Conservation (phyloP, 73 alveolate species). For the Tetrahymena malaccensis region DNA sequence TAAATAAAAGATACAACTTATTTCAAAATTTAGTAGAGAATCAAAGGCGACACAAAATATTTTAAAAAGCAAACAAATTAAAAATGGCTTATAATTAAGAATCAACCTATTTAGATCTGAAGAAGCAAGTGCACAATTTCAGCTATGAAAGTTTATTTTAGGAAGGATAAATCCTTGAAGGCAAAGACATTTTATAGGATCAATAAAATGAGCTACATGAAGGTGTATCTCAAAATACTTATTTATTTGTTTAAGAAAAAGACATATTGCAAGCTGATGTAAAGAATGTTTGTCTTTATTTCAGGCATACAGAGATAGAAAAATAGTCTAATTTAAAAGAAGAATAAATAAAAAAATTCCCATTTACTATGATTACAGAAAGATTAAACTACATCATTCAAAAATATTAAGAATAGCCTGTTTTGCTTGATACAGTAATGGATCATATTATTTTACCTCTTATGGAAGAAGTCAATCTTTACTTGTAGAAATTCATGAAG, state of each 20-base stretch:
- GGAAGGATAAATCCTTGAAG: conserved; percentile 6
- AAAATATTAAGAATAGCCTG: conserved; percentile 23
- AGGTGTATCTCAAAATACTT: background rate
- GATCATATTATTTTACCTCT: conserved; percentile 2
- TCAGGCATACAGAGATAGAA: conserved; percentile 12
- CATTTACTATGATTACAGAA: conserved; percentile 16
- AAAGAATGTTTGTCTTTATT: conserved; percentile 27
- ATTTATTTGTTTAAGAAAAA: conserved; percentile 1
- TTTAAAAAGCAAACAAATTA: background rate
- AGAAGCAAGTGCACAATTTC: conserved; percentile 26
- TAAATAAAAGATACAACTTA: background rate
- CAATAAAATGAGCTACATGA: conserved; percentile 11
- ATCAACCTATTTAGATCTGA: conserved; percentile 17
- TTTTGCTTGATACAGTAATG: conserved; percentile 7
- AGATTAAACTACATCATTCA: conserved; percentile 29
- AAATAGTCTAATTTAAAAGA: background rate
- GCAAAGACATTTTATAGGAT: background rate
- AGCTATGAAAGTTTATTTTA: conserved; percentile 9
- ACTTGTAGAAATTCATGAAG: background rate
- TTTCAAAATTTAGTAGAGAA: background rate
- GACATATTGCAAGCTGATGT: conserved; percentile 26
- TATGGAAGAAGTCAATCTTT: conserved; percentile 24
- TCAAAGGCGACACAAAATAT: background rate
- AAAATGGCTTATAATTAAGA: conserved; percentile 34
- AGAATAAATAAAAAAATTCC: conserved; percentile 6